Base-by-base conservation (phyloP, 805 yeast genomes). In the Middelhovenomyces tepae region DNA sequence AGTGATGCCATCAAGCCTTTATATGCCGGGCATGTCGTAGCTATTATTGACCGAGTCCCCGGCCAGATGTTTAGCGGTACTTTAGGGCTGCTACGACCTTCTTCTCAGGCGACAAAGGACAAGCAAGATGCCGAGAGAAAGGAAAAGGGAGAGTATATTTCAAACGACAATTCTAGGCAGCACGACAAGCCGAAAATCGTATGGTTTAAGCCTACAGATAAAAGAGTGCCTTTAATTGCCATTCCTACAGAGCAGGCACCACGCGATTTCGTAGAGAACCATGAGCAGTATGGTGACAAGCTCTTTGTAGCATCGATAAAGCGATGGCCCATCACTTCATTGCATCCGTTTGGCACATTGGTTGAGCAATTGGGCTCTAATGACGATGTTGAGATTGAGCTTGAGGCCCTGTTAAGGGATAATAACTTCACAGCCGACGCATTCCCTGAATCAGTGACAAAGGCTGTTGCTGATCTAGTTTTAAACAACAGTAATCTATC, bases 171-270 rank as follows among this genome's bases (percentile, higher is more conserved):
- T 7, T 38, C 33, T 4, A 23, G 28, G 10, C 6, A 19, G 9
- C 11, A 22, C 7, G 24, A 36, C 16, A 72, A 73, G 27, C 98
- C 98, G 21, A 91, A 91, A 54, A 91, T 91, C 64, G 96, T 91
- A 21, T 91, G 98, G 98, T 91, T 91, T 58, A 91, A 91, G 55
- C 98, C 98, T 23, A 87, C 95, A 1, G 98, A 91, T 56, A 91
- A 91, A 60, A 84, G 94, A 43, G 98, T 91, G 14, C 98, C 98
- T 4, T 67, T 91, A 43, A 87, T 91, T 64, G 98, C 98, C 10
- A 91, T 91, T 43, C 98, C 98, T 24, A 91, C 96, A 1, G 98
- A 91, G 50, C 95, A 91, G 57, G 98, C 95, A 0, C 98, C 98
- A 21, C 73, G 71, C 38, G 97, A 89, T 56, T 89, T 91, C 59